A percentile compares a stretch with the other conserved stretches of the same genome.
phyloP scores from a whole-genome alignment of 371 early-diverging fungal species.

The Chytridiales sp. region DNA sequence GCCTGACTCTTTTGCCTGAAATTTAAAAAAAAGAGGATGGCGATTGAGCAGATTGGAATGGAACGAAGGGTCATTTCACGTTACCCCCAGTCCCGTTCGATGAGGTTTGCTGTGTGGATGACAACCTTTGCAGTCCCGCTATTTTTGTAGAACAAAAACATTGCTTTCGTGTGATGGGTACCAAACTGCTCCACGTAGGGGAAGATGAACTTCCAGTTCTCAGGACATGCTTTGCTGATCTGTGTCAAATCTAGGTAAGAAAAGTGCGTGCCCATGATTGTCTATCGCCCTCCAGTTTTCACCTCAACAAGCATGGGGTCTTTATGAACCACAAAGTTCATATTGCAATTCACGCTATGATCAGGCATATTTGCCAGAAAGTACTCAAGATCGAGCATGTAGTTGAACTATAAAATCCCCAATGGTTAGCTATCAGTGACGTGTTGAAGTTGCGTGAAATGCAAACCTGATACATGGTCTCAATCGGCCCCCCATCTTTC shows the following conservation, averaged over 20 bases:
- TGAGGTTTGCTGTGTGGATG: constrained; percentile 66
- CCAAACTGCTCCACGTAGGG: constrained; percentile 34
- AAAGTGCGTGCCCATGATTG: constrained; percentile 8
- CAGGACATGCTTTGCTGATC: not conserved
- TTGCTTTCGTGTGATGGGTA: constrained; percentile 67
- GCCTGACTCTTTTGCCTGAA: constrained; percentile 58
- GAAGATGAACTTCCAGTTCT: constrained; percentile 12
- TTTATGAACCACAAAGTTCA: constrained; percentile 37
- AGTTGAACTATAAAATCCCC: constrained; percentile 55
- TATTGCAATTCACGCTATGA: constrained; percentile 19
- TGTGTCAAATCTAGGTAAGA: constrained; percentile 22
- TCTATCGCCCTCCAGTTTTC: constrained; percentile 9
- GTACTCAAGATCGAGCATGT: constrained; percentile 46
- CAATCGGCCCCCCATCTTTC: not conserved
- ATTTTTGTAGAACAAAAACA: constrained; percentile 56
- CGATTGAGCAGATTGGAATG: not conserved
- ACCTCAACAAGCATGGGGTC: constrained; percentile 17
- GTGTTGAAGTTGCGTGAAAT: not conserved
- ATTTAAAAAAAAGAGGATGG: not conserved
- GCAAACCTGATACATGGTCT: constrained; percentile 5
- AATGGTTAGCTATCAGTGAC: not conserved
- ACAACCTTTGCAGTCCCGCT: constrained; percentile 48
- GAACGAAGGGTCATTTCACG: constrained; percentile 25
- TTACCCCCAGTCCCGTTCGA: constrained; percentile 64
- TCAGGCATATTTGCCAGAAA: constrained; percentile 40